Conservation (phyloP, 129 eudicot genomes). For the Glebionis coronaria region DNA sequence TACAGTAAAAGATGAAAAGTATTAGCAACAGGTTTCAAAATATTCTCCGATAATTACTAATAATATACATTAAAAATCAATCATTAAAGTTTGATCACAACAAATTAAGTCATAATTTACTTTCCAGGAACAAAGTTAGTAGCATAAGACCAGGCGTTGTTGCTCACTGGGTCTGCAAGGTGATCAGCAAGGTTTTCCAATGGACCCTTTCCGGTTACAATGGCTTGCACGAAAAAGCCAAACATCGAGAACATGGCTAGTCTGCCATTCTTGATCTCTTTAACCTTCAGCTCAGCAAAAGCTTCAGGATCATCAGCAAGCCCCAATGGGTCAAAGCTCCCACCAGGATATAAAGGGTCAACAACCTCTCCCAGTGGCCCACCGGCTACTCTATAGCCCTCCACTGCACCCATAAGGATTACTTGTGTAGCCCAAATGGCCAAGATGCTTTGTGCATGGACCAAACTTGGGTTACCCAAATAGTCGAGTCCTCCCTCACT, state of each 20-base stretch:
- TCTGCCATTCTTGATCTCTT: constrained; percentile 60
- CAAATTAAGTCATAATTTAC: neutral
- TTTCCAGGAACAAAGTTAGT: constrained; percentile 36
- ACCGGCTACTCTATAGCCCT: constrained; percentile 18
- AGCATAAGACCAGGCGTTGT: constrained; percentile 30
- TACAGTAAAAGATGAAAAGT: neutral
- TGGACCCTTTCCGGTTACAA: constrained; percentile 30
- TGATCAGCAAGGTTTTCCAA: constrained; percentile 29
- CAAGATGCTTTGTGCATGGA: constrained; percentile 22
- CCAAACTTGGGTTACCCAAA: neutral
- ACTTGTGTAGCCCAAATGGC: constrained; percentile 22
- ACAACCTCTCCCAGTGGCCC: constrained; percentile 43
- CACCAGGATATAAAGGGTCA: constrained; percentile 63
- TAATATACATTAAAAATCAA: neutral
- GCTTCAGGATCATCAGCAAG: constrained; percentile 63
- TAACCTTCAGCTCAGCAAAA: constrained; percentile 59
- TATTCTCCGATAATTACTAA: neutral
- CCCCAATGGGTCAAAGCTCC: constrained; percentile 62
- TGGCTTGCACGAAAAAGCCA: constrained; percentile 31
- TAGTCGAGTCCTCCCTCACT: constrained; percentile 19
- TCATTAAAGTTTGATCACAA: neutral
- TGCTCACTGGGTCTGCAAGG: constrained; percentile 29
- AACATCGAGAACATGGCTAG: constrained; percentile 56
- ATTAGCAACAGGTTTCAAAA: neutral
- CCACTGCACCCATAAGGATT: constrained; percentile 5